Evolutionary conservation across 192 early-diverging fungal genomes (phyloP), one percentile per base, ranked within the genome.

Genomic region (Coemansia sp.): DNA sequence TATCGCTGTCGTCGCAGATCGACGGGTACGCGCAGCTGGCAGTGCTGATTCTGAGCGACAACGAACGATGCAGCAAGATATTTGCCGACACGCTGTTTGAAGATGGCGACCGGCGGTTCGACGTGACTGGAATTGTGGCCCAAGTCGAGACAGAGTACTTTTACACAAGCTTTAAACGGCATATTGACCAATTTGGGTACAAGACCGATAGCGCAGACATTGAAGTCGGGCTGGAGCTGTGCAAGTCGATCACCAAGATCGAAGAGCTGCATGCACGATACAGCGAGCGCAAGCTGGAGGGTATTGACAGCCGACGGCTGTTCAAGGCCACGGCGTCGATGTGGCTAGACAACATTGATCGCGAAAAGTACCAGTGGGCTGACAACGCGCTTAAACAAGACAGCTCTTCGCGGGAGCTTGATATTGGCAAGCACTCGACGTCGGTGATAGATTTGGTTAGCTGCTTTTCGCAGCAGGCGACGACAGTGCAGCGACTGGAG

Each of bases 401-500:
- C 65, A 77, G 62, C 43, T 51, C 63, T 15, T 66, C 67, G 11
- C 71, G 47, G 10, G 71, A 68, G 57, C 53, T 76, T 54, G 67
- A 61, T 7, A 66, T 72, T 19, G 72, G 72, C 48, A 77, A 78
- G 63, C 80, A 81, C 49, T 84, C 83, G 29, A 76, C 83, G 14
- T 84, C 83, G 4, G 83, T 79, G 17, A 72, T 78, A 43, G 83
- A 84, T 21, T 45, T 84, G 48, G 37, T 75, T 48, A 72, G 63
- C 24, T 74, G 75, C 56, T 78, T 84, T 35, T 69, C 75, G 35
- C 74, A 78, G 66, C 83, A 81, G 11, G 75, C 66, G n/a, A 65
- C 67, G 7, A 71, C 63, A 22, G 52, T 70, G 22, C 67, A 62
- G 32, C 66, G 62, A 3, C 65, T 84, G 24, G 49, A 66, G 29